phyloP scores from a whole-genome alignment of 192 early-diverging fungal genomes.

The Coemansia sp. region DNA sequence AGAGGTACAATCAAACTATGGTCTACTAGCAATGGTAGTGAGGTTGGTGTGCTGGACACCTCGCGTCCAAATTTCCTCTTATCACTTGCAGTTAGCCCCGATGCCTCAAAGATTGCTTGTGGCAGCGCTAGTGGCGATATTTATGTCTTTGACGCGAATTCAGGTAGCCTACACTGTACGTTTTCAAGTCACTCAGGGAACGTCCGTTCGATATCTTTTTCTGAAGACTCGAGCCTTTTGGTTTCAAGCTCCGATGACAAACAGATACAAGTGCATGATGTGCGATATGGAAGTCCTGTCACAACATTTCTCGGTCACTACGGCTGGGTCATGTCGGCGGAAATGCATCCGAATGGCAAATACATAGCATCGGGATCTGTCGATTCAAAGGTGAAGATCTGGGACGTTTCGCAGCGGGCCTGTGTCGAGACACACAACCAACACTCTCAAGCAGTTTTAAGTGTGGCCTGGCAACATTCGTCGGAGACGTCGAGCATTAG shows the following conservation, averaged over 20 bases:
- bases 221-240: slow-evolving; percentile 41
- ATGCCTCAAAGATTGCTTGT: slow-evolving; percentile 40
- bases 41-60: slow-evolving; percentile 45
- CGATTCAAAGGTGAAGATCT: slow-evolving; percentile 54
- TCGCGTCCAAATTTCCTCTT: slow-evolving; percentile 47
- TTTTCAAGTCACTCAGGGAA: slow-evolving; percentile 52
- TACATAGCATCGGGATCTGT: slow-evolving; percentile 52
- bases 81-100: slow-evolving; percentile 43
- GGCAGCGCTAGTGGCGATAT: slow-evolving; percentile 38
- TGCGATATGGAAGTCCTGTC: slow-evolving; percentile 37
- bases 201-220: slow-evolving; percentile 49
- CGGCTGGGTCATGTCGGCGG: slow-evolving; percentile 50
- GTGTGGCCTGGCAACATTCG: slow-evolving; percentile 46
- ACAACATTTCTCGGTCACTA: slow-evolving; percentile 43
- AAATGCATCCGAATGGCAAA: slow-evolving; percentile 40
- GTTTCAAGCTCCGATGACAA: slow-evolving; percentile 50
- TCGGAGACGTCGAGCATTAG: slow-evolving; percentile 28
- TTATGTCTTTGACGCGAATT: slow-evolving; percentile 42
- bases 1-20: slow-evolving; percentile 43
- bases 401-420: slow-evolving; percentile 47
- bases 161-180: slow-evolving; percentile 34
- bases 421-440: slow-evolving; percentile 46
- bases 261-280: slow-evolving; percentile 51
- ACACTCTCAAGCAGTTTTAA: slow-evolving; percentile 48
- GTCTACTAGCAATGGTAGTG: slow-evolving; percentile 22